phyloP scores from a whole-genome alignment of 805 yeast genomes.

The Brettanomyces sp. region DNA sequence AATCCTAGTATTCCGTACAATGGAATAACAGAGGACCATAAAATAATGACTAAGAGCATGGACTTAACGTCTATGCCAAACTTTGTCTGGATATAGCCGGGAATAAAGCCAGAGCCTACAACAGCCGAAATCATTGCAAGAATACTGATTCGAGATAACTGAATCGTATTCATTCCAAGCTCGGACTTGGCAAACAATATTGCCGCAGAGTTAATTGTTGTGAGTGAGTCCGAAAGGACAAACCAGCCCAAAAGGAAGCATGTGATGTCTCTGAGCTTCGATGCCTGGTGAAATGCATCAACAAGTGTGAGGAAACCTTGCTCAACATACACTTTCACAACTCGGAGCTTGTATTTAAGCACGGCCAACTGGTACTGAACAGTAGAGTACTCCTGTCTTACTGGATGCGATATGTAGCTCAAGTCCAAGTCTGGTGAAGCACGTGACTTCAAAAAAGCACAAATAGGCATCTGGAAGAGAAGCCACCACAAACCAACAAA shows the following conservation, averaged over 20 bases:
- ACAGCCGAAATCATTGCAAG: constrained; percentile 61
- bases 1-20: constrained; percentile 65
- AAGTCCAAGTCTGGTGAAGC: constrained; percentile 29
- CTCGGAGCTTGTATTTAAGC: constrained; percentile 6
- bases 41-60: constrained; percentile 41
- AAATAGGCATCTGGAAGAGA: constrained; percentile 55
- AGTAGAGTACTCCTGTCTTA: neutral
- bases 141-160: constrained; percentile 55
- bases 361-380: constrained; percentile 6
- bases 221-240: constrained; percentile 61
- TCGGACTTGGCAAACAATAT: constrained; percentile 67
- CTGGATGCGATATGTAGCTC: constrained; percentile 8
- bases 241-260: constrained; percentile 68
- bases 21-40: constrained; percentile 61
- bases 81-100: constrained; percentile 30
- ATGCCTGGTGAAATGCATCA: constrained; percentile 49
- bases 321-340: constrained; percentile 27
- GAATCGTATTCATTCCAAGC: constrained; percentile 57
- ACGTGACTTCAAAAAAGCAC: constrained; percentile 35
- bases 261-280: constrained; percentile 53
- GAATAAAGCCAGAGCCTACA: constrained; percentile 51
- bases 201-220: constrained; percentile 75
- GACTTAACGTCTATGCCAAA: constrained; percentile 36
- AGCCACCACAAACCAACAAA: constrained; percentile 76
- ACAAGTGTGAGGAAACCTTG: constrained; percentile 58